A percentile compares a stretch with the other conserved stretches of the same genome.
phyloP scores from a whole-genome alignment of 495 filamentous ascomycete genomes.

The Xylona heveae region DNA sequence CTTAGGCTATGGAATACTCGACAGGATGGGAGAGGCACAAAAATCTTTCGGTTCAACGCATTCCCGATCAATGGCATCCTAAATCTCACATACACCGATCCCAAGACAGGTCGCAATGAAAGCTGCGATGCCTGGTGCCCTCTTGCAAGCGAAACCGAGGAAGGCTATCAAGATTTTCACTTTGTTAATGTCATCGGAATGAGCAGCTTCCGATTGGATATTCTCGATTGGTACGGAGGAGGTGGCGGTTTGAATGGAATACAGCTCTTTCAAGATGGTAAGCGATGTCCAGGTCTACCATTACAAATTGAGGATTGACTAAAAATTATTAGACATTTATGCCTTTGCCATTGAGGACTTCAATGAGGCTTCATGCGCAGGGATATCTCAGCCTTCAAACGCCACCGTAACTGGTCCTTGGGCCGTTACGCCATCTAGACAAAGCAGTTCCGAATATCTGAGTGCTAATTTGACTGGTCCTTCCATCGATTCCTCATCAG shows the following conservation, averaged over 20 bases:
- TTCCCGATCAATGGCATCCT: slow-evolving; percentile 78
- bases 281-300: slow-evolving; percentile 7
- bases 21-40: slow-evolving; percentile 65
- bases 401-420: slow-evolving; percentile 55
- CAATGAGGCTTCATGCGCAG: slow-evolving; percentile 72
- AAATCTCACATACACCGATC: slow-evolving; percentile 83
- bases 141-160: slow-evolving; percentile 39
- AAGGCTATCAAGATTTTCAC: slow-evolving; percentile 66
- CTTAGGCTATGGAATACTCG: slow-evolving; percentile 81
- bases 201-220: slow-evolving; percentile 69
- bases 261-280: slow-evolving; percentile 64
- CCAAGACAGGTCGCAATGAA: slow-evolving; percentile 35
- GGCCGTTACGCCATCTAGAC: slow-evolving; percentile 33
- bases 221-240: slow-evolving; percentile 64
- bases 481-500: slow-evolving; percentile 25
- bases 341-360: slow-evolving; percentile 67
- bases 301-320: not conserved
- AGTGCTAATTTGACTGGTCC: slow-evolving; percentile 34
- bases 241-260: slow-evolving; percentile 80
- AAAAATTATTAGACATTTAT: slow-evolving; percentile 44
- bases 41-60: slow-evolving; percentile 63
- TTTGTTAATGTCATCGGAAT: slow-evolving; percentile 81
- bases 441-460: slow-evolving; percentile 55
- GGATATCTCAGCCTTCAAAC: slow-evolving; percentile 36
- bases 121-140: slow-evolving; percentile 64